These are phyloP conservation scores for Fusarium sp. DNA, from an alignment of 2,329 filamentous ascomycete species.

Conservation along the genomic window DNA sequence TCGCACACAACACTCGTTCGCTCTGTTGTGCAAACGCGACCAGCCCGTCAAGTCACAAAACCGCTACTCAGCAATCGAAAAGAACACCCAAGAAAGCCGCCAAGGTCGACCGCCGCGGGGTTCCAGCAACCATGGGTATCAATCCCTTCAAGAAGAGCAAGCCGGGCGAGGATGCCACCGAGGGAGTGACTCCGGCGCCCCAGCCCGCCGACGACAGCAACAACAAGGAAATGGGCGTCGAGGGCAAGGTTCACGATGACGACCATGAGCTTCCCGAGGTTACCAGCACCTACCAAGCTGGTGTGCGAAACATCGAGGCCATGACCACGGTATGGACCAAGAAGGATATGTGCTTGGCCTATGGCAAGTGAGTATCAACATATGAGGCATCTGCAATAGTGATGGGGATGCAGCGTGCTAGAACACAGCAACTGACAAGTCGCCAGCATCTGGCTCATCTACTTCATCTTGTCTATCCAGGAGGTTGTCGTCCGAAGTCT, in stretches of 20 bases:
- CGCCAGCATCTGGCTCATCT: slow-evolving; percentile 55
- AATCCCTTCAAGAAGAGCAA: slow-evolving; percentile 9
- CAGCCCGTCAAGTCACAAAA: not conserved
- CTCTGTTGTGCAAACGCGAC: slow-evolving; percentile 3
- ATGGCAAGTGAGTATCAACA: slow-evolving; percentile 53
- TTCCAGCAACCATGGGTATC: slow-evolving; percentile 14
- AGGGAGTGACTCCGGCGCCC: not conserved
- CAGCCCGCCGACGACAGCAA: not conserved
- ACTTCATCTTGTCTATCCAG: slow-evolving; percentile 59
- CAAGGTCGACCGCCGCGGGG: not conserved
- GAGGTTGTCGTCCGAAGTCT: slow-evolving; percentile 51
- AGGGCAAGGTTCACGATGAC: slow-evolving; percentile 43
- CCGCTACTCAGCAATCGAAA: not conserved
- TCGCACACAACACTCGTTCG: not conserved
- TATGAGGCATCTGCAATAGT: not conserved
- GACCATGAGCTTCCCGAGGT: slow-evolving; percentile 46
- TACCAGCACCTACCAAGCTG: slow-evolving; percentile 49
- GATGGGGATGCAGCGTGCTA: not conserved
- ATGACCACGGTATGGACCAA: slow-evolving; percentile 54
- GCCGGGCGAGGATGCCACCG: not conserved
- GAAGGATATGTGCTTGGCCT: slow-evolving; percentile 58
- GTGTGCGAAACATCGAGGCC: slow-evolving; percentile 63
- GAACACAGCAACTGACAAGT: not conserved
- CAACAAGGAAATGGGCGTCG: slow-evolving; percentile 17
- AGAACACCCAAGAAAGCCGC: not conserved